Conservation (phyloP, 805 yeast species). For the Yamadazyma endophytica region DNA sequence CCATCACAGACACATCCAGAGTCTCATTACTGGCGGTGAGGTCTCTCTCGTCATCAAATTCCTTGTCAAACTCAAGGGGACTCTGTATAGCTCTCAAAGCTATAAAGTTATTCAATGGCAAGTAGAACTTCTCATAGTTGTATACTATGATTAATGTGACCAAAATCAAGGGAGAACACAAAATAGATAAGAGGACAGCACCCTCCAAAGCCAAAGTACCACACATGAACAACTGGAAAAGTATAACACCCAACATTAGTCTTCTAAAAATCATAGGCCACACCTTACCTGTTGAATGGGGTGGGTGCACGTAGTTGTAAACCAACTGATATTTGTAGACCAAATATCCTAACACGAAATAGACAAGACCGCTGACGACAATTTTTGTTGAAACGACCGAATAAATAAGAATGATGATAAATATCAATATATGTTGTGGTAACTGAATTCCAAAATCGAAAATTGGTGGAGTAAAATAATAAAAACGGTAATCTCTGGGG, state of each 20-base stretch:
- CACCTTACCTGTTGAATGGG: constrained; percentile 62
- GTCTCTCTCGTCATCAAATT: constrained; percentile 35
- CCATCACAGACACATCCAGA: constrained; percentile 2
- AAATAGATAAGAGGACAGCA: constrained; percentile 45
- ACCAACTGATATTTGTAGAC: constrained; percentile 61
- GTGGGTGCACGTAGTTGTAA: constrained; percentile 59
- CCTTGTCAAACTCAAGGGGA: constrained; percentile 36
- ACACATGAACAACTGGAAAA: constrained; percentile 60
- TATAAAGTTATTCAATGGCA: constrained; percentile 51
- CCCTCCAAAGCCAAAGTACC: constrained; percentile 61
- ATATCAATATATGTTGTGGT: constrained; percentile 59
- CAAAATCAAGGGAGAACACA: constrained; percentile 47
- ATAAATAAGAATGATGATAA: constrained; percentile 55
- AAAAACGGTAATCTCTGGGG: constrained; percentile 48
- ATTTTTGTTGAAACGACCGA: constrained; percentile 61
- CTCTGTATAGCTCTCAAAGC: constrained; percentile 56
- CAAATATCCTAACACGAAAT: constrained; percentile 53
- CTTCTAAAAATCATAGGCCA: constrained; percentile 63
- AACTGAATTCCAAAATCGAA: constrained; percentile 59
- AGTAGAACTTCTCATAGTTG: constrained; percentile 51
- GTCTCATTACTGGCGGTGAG: background rate
- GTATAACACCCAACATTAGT: constrained; percentile 49
- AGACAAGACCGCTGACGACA: constrained; percentile 53
- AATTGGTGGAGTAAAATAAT: constrained; percentile 53
- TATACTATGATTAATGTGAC: constrained; percentile 42